Evolutionary conservation across 1,284 basidiomycete species (phyloP).

Genomic region (Tilletia walkeri): DNA sequence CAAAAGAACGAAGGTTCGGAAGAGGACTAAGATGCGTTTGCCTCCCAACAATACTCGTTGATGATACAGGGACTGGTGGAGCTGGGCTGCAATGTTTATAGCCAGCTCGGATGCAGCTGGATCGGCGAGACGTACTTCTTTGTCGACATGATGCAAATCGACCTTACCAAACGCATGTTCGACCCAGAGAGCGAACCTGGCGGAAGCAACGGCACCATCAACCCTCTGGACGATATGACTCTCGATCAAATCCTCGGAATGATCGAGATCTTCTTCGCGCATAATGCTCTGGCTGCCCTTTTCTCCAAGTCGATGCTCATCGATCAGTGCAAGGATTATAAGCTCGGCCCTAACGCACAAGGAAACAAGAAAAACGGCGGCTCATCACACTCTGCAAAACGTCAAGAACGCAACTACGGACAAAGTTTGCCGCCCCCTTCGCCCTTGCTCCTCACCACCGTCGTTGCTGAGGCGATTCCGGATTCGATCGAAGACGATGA

Average conservation of each 20-base stretch:
- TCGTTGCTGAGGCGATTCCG: constrained; percentile 12
- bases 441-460: background rate
- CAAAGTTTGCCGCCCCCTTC: constrained; percentile 2
- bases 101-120: constrained; percentile 12
- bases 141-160: constrained; percentile 5
- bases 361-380: background rate
- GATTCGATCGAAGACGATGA: constrained; percentile 15
- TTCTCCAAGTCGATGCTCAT: constrained; percentile 15
- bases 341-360: background rate
- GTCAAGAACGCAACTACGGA: no score
- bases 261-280: constrained; percentile 12
- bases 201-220: background rate
- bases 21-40: no score
- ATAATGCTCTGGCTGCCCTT: background rate
- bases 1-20: no score
- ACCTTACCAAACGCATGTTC: constrained; percentile 10
- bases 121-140: constrained; percentile 13
- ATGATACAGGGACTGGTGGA: constrained; percentile 13
- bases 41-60: no score
- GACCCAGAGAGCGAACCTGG: background rate
- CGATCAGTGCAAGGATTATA: constrained; percentile 8
- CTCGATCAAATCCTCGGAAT: background rate
- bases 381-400: background rate
- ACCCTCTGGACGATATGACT: constrained; percentile 11
- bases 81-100: constrained; percentile 8